These are phyloP conservation scores for Puccinia hordei DNA, from an alignment of 1,284 basidiomycete species.

Conservation along the genomic window DNA sequence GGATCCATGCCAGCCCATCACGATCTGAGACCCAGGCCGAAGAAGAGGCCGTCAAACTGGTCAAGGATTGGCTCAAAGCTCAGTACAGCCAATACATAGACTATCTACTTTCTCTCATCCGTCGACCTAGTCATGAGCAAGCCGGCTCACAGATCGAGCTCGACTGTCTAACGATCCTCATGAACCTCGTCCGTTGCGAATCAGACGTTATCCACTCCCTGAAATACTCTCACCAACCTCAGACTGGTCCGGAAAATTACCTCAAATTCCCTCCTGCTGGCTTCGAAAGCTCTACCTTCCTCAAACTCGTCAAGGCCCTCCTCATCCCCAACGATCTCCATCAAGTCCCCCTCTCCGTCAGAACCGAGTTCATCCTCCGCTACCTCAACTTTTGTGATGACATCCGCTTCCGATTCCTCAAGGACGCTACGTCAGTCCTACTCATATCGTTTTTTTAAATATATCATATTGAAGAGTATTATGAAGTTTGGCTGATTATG, in stretches of 20 bases:
- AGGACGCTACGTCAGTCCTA: slow-evolving; percentile 70
- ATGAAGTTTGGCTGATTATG: background rate
- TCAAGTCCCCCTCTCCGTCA: slow-evolving; percentile 65
- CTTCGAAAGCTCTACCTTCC: slow-evolving; percentile 72
- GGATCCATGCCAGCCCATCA: slow-evolving; percentile 62
- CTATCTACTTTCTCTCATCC: slow-evolving; percentile 52
- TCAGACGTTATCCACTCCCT: slow-evolving; percentile 1
- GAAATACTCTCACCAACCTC: background rate
- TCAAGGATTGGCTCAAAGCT: slow-evolving; percentile 56
- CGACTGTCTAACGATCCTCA: slow-evolving; percentile 35
- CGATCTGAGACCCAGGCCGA: slow-evolving; percentile 15
- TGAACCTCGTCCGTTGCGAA: slow-evolving; percentile 36
- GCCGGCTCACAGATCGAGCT: slow-evolving; percentile 53
- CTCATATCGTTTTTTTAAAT: background rate
- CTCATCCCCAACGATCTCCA: slow-evolving; percentile 66
- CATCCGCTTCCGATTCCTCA: slow-evolving; percentile 87
- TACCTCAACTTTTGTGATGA: slow-evolving; percentile 76
- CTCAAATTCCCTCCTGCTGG: slow-evolving; percentile 60
- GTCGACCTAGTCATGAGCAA: slow-evolving; percentile 51
- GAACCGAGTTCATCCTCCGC: slow-evolving; percentile 68
- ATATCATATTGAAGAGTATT: background rate
- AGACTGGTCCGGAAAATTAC: background rate
- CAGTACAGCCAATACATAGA: slow-evolving; percentile 54
- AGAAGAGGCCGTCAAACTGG: slow-evolving; percentile 52
- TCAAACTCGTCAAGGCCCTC: slow-evolving; percentile 67